These are phyloP conservation scores for Volvariella surrecta DNA, from an alignment of 1,284 basidiomycete species.

Conservation along the genomic window DNA sequence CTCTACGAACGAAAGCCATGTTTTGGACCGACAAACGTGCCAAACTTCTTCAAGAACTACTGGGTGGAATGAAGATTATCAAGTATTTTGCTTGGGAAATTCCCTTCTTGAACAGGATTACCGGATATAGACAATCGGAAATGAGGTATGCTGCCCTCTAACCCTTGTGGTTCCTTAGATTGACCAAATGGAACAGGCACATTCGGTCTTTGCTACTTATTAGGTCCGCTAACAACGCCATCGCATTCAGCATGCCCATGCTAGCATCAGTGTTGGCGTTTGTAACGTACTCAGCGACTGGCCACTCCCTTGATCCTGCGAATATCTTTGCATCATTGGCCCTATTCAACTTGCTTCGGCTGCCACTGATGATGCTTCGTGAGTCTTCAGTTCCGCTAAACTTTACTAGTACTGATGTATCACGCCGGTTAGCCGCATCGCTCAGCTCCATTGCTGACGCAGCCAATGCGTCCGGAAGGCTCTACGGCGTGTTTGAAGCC, in stretches of 20 bases:
- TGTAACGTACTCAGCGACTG: conserved; percentile 68
- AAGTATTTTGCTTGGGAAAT: conserved; percentile 83
- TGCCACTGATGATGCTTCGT: conserved; percentile 75
- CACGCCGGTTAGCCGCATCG: conserved; percentile 46
- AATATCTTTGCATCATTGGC: conserved; percentile 78
- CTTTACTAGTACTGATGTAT: background rate
- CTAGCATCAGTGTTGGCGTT: conserved; percentile 84
- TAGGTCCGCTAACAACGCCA: conserved; percentile 61
- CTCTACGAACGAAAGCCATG: conserved; percentile 72
- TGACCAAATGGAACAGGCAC: conserved; percentile 30
- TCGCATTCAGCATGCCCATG: conserved; percentile 67
- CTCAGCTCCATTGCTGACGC: conserved; percentile 75
- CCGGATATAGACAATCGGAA: conserved; percentile 67
- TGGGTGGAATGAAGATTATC: conserved; percentile 84
- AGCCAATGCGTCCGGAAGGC: conserved; percentile 59
- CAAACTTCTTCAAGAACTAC: conserved; percentile 75
- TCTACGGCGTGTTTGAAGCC: conserved; percentile 69
- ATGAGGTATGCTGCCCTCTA: conserved; percentile 37
- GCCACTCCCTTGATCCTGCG: conserved; percentile 61
- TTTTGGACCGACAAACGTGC: conserved; percentile 86
- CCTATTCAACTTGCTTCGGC: conserved; percentile 69
- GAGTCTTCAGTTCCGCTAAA: conserved; percentile 16
- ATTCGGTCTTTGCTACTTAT: conserved; percentile 72
- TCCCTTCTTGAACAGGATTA: conserved; percentile 60
- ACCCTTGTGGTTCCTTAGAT: background rate